Evolutionary conservation across 208 protist species (phyloP), one percentile per base, ranked within the genome.

Genomic region (Leishmania braziliensis): DNA sequence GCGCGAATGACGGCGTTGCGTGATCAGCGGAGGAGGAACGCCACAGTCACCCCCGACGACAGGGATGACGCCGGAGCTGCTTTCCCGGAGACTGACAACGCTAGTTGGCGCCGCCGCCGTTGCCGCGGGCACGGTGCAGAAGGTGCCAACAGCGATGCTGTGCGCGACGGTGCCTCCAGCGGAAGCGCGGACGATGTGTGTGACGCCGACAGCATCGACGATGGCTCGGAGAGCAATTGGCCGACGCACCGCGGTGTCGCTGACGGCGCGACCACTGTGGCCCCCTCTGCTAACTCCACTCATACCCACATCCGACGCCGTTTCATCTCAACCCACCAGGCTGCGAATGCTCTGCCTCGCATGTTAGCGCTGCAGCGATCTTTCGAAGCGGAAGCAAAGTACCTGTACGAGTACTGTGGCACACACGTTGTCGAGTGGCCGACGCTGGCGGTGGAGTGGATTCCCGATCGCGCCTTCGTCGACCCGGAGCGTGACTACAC

Each of bases 371-470:
- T 92, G 74, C 90, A 92, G 79, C 80, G 84, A 51, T 63, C 71
- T 62, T 92, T 89, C 48, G 89, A 92, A 83, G n/a, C 69, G 50
- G 63, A 89, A 50, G 60, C 74, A 48, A 46, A 43, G 46, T 63
- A 83, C 39, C 68, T 94, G 26, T 94, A 94, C 79, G 83, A 77
- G 62, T 92, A 86, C 82, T 91, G 85, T 78, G 75, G 80, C 65
- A 88, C 74, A 5, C 88, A 92, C 70, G 81, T 89, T 43, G 56
- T 88, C 74, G 91, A 91, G 84, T 94, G 89, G 89, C 91, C 91
- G 48, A 82, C 84, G 69, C 81, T 92, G 43, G 82, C 87, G 51
- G 80, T 94, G 36, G 91, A 92, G 81, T 94, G 91, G 91, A 86
- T 94, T 51, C 81, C 91, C 8, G 82, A 91, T 51, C 86, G 86